Percentiles rank a stretch among this genome's conserved stretches.
These are phyloP conservation scores for Eimeria brunetti DNA, from an alignment of 169 alveolate genomes.

Conservation along the genomic window DNA sequence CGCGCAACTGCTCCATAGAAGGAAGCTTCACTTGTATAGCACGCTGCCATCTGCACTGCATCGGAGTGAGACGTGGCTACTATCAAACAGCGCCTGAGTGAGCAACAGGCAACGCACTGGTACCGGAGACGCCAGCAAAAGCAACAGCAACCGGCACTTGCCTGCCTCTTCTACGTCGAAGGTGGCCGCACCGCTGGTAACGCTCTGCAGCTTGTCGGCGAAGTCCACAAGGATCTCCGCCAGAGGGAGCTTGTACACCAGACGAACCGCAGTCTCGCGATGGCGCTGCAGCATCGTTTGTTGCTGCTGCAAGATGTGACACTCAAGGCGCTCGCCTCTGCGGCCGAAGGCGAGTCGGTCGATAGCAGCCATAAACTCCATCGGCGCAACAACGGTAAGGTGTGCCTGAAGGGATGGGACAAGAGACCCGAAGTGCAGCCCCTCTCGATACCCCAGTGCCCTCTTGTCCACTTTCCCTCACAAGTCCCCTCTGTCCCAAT, in stretches of 20 bases:
- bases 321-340: conserved; percentile 75
- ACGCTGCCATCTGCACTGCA: background rate
- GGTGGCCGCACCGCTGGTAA: conserved; percentile 91
- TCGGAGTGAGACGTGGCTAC: background rate
- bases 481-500: background rate
- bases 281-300: background rate
- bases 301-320: conserved; percentile 25
- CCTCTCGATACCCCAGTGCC: background rate
- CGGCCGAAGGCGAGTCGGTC: conserved; percentile 61
- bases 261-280: conserved; percentile 73
- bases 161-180: conserved; percentile 71
- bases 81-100: background rate
- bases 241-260: conserved; percentile 92
- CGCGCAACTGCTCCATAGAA: background rate
- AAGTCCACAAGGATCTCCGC: conserved; percentile 95
- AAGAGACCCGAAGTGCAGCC: background rate
- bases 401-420: background rate
- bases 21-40: background rate
- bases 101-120: background rate
- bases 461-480: background rate
- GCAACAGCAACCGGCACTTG: background rate
- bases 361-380: conserved; percentile 53
- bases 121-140: conserved; percentile 4
- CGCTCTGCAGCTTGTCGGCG: conserved; percentile 93
- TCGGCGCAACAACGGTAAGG: conserved; percentile 46